Evolutionary conservation across 352 stramenopile species (phyloP), one percentile per base, ranked within the genome.

Genomic region (Phytopythium chamaehyphon): DNA sequence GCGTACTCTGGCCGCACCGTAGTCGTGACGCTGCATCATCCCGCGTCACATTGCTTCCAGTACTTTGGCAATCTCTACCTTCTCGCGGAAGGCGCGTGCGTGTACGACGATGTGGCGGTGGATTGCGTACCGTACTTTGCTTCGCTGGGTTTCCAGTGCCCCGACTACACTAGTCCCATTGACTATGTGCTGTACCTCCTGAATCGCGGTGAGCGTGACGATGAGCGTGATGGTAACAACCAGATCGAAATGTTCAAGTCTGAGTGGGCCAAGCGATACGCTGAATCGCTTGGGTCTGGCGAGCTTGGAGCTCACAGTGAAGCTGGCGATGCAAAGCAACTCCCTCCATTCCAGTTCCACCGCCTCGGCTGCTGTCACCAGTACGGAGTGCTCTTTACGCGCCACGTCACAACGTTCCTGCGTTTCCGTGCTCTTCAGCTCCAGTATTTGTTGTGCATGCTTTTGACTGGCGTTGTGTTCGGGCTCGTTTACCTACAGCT

Each of bases 11-110:
- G 87, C 0, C 74, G 91, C 47, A 97, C 89, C 1, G 76, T 98
- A 10, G 72, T 96, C 15, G 81, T 81, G 44, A 95, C 93, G 2
- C 95, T 98, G 59, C 92, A 98, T 50, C 80, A 88, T 54, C 88
- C 89, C 9, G 91, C 81, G 22, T 93, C 76, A 16, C 59, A 86
- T 47, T 66, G 86, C 21, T 88, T 81, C 51, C 55, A 43, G 2
- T 61, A 84, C 2, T 85, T 88, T 38, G 76, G 86, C 40, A 51
- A 66, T 2, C 53, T 90, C 9, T 88, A 84, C 44, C 45, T 90
- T 36, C 53, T 90, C 5, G 59, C 72, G 1, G 62, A 79, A 43
- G 67, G 61, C 4, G 64, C 60, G 12, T 74, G 65, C 35, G 62
- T 86, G 6, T 88, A 86, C 61, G 54, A 86, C 40, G 79, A 76